phyloP scores from a whole-genome alignment of 2,329 filamentous ascomycete genomes.

The Trichophyton rubrum region DNA sequence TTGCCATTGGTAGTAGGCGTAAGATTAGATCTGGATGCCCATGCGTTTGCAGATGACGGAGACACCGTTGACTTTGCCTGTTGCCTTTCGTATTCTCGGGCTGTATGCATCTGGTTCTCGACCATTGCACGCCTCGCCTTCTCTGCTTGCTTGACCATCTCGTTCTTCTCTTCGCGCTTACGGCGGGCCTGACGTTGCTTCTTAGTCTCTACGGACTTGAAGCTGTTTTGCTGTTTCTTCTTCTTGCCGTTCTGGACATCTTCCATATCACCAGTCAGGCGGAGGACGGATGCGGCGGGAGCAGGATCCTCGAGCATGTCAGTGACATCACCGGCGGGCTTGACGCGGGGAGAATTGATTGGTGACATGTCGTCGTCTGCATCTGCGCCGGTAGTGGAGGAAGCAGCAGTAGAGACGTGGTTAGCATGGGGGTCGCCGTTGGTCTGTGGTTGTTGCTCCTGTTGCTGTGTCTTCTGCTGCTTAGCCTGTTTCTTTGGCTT shows the following conservation, averaged over 20 bases:
- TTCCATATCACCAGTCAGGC: constrained; percentile 57
- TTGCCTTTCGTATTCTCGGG: constrained; percentile 73
- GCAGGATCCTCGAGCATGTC: constrained; percentile 78
- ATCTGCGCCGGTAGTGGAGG: constrained; percentile 61
- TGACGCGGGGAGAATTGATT: constrained; percentile 50
- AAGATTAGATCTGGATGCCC: constrained; percentile 27
- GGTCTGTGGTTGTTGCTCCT: background rate
- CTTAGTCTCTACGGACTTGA: constrained; percentile 68
- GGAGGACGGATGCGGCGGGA: constrained; percentile 60
- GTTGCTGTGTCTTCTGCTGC: constrained; percentile 9
- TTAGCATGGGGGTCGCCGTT: background rate
- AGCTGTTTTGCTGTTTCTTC: constrained; percentile 44
- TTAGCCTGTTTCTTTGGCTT: background rate
- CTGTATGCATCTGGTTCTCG: constrained; percentile 72
- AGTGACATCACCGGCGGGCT: constrained; percentile 53
- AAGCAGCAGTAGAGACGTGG: constrained; percentile 42
- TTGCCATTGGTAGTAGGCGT: constrained; percentile 14
- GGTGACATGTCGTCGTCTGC: constrained; percentile 71
- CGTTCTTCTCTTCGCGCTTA: constrained; percentile 73
- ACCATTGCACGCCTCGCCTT: constrained; percentile 60
- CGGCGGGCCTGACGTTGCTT: constrained; percentile 88
- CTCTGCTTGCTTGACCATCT: constrained; percentile 63
- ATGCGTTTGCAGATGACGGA: constrained; percentile 39
- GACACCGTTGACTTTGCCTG: constrained; percentile 31
- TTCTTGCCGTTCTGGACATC: constrained; percentile 46